phyloP scores from a whole-genome alignment of 139 green algal species.

The Gonium pectorale region DNA sequence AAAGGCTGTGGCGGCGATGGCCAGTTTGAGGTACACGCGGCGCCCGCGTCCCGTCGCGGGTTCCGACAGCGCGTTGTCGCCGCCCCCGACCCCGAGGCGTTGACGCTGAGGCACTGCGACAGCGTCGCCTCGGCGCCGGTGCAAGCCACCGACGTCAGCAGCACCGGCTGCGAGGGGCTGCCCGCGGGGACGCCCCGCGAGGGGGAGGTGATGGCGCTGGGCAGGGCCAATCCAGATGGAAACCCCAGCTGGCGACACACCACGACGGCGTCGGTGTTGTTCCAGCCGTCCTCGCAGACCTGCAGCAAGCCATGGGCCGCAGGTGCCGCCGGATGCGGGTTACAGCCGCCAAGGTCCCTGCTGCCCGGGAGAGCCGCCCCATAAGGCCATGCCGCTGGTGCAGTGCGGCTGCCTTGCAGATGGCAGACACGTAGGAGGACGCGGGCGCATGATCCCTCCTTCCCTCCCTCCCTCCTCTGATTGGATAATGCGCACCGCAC shows the following conservation, averaged over 20 bases:
- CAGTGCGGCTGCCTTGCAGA: too few relatives aligned
- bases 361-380: too few relatives aligned
- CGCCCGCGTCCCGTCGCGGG: neutral
- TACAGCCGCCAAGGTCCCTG: too few relatives aligned
- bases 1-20: neutral
- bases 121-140: neutral
- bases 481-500: too few relatives aligned
- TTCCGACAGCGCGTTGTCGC: neutral
- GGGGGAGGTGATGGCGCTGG: too few relatives aligned
- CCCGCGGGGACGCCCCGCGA: neutral
- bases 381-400: too few relatives aligned
- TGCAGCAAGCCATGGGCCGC: neutral
- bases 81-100: neutral
- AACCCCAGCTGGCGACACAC: neutral
- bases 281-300: neutral
- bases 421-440: too few relatives aligned
- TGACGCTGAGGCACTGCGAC: neutral
- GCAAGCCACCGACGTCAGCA: neutral
- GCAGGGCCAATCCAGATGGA: neutral
- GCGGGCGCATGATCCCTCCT: too few relatives aligned
- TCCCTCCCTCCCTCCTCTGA: too few relatives aligned
- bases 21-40: neutral
- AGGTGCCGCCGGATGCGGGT: too few relatives aligned
- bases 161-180: neutral
- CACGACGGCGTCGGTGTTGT: neutral